These are phyloP conservation scores for Basipetospora chlamydospora DNA, from an alignment of 2,329 filamentous ascomycete species.

Conservation along the genomic window DNA sequence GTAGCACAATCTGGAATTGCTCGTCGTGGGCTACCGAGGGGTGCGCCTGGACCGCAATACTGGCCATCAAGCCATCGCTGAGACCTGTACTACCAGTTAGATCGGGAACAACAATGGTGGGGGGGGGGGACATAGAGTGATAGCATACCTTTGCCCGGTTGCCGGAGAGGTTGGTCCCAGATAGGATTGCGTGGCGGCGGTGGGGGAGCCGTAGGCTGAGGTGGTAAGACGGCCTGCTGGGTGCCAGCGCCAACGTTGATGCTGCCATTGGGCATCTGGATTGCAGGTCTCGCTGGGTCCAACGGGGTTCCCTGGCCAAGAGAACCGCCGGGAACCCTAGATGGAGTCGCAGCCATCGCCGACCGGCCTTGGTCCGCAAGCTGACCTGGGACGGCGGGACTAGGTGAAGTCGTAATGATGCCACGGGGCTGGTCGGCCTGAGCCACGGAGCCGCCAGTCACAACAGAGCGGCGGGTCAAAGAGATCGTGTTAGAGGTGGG, in stretches of 20 bases:
- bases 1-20: too few relatives aligned
- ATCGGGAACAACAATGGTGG: neutral
- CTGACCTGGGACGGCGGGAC: slow-evolving; percentile 21
- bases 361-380: slow-evolving; percentile 22
- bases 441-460: slow-evolving; percentile 5
- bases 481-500: slow-evolving; percentile 2
- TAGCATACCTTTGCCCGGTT: slow-evolving; percentile 4
- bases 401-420: slow-evolving; percentile 26
- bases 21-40: too few relatives aligned
- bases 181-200: slow-evolving; percentile 17
- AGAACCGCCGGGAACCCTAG: slow-evolving; percentile 14
- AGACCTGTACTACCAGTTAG: slow-evolving; percentile 1
- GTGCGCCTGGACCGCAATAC: neutral
- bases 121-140: neutral
- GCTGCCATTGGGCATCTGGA: neutral
- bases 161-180: slow-evolving; percentile 13
- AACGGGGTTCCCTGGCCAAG: neutral
- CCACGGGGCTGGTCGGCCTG: slow-evolving; percentile 26
- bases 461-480: too few relatives aligned
- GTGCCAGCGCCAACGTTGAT: neutral
- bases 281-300: too few relatives aligned
- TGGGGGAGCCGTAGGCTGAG: slow-evolving; percentile 15
- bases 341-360: slow-evolving; percentile 13
- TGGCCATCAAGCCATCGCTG: neutral
- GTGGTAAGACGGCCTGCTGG: neutral